These are phyloP conservation scores for Echium plantagineum DNA, from an alignment of 257 asterid species.

Conservation along the genomic window DNA sequence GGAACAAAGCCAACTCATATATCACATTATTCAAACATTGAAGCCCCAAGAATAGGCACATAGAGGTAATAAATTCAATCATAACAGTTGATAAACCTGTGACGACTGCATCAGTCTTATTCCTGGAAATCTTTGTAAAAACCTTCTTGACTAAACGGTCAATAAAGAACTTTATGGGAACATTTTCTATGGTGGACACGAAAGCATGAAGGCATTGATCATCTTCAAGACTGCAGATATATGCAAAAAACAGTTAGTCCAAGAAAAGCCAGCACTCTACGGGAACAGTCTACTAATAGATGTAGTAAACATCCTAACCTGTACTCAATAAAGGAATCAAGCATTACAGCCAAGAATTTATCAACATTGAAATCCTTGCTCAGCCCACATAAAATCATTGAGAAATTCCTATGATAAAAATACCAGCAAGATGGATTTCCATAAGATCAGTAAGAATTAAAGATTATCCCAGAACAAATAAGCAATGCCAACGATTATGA, in stretches of 20 bases:
- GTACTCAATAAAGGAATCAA: slow-evolving; percentile 67
- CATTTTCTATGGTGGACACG: slow-evolving; percentile 35
- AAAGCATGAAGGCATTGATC: slow-evolving; percentile 33
- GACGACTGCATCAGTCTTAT: slow-evolving; percentile 24
- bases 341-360: slow-evolving; percentile 47
- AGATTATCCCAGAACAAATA: background rate
- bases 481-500: background rate
- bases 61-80: background rate
- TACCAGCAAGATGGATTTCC: slow-evolving; percentile 6
- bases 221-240: slow-evolving; percentile 50
- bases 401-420: slow-evolving; percentile 49
- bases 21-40: background rate
- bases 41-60: background rate
- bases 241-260: slow-evolving; percentile 5
- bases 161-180: slow-evolving; percentile 49
- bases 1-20: background rate
- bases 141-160: slow-evolving; percentile 39
- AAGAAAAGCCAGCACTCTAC: background rate
- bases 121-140: slow-evolving; percentile 37
- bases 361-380: slow-evolving; percentile 66
- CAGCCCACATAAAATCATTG: slow-evolving; percentile 46
- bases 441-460: background rate
- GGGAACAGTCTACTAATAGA: slow-evolving; percentile 1
- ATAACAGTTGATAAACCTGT: slow-evolving; percentile 37
- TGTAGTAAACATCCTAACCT: slow-evolving; percentile 35